Conservation (phyloP, 2,329 filamentous ascomycete species). For the Penicillium sp. region DNA sequence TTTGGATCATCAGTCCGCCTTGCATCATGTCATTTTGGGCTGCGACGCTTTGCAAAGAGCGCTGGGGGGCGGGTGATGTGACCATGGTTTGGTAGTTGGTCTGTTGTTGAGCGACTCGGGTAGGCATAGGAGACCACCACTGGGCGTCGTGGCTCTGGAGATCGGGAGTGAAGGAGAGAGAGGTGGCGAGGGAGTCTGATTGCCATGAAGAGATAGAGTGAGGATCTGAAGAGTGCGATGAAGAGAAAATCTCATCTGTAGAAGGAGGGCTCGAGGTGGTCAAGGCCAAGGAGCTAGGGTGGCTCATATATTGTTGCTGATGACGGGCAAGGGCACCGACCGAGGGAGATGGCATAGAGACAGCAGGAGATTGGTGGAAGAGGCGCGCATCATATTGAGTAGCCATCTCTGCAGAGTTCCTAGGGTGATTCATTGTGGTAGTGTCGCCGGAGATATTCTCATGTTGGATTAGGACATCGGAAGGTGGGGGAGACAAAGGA, state of each 20-base stretch:
- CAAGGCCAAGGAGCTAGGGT: constrained; percentile 38
- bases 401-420: constrained; percentile 39
- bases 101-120: constrained; percentile 44
- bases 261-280: constrained; percentile 45
- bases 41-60: constrained; percentile 37
- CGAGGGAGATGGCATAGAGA: constrained; percentile 44
- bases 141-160: constrained; percentile 46
- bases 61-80: constrained; percentile 43
- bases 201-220: constrained; percentile 51
- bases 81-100: constrained; percentile 45
- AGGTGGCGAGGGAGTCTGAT: constrained; percentile 46
- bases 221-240: constrained; percentile 47
- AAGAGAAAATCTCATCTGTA: constrained; percentile 47
- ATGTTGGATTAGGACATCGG: constrained; percentile 50
- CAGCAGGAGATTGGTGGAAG: constrained; percentile 42
- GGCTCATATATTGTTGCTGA: constrained; percentile 42
- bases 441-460: constrained; percentile 44
- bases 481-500: constrained; percentile 54
- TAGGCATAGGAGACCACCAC: constrained; percentile 51
- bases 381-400: constrained; percentile 42
- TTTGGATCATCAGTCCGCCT: constrained; percentile 49
- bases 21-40: constrained; percentile 45
- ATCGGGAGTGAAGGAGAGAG: constrained; percentile 49
- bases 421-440: constrained; percentile 40
- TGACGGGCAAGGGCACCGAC: constrained; percentile 37